Evolutionary conservation across 257 asterid genomes (phyloP).

Genomic region (Przewalskia tangutica): DNA sequence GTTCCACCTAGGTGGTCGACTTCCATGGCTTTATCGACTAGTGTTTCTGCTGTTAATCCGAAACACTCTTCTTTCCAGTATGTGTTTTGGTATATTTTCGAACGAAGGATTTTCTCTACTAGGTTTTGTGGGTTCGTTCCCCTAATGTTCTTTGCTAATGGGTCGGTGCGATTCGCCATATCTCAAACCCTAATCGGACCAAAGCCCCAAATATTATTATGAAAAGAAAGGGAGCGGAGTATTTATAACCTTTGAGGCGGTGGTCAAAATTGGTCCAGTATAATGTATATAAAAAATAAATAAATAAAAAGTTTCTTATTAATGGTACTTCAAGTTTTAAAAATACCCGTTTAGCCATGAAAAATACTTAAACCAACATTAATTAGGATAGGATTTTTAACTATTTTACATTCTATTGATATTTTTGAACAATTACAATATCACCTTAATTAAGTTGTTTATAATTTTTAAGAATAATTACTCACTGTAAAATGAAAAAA

Average conservation of each 20-base stretch:
- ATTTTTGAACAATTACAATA: too few relatives aligned
- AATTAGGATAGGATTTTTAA: too few relatives aligned
- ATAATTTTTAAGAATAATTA: too few relatives aligned
- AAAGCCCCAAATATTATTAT: background rate
- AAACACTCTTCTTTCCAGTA: slow-evolving; percentile 97
- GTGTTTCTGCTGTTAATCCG: slow-evolving; percentile 93
- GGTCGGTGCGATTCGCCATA: slow-evolving; percentile 95
- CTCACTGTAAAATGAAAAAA: too few relatives aligned
- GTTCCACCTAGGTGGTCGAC: slow-evolving; percentile 94
- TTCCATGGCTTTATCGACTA: slow-evolving; percentile 98
- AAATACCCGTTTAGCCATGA: too few relatives aligned
- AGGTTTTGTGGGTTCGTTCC: slow-evolving; percentile 93
- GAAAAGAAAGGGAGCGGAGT: background rate
- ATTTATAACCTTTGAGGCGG: background rate
- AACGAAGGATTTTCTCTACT: slow-evolving; percentile 80
- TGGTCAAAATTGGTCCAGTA: background rate
- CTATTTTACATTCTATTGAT: too few relatives aligned
- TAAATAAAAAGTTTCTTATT: background rate
- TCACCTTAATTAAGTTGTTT: too few relatives aligned
- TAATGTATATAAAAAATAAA: background rate
- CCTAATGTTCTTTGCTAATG: slow-evolving; percentile 75
- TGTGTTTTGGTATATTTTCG: slow-evolving; percentile 74
- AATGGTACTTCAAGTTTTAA: background rate
- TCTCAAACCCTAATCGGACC: background rate
- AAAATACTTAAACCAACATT: too few relatives aligned